A percentile compares a stretch with the other conserved stretches of the same genome.
These are phyloP conservation scores for Hordeum pubiflorum DNA, from an alignment of 202 grass and related monocot genomes.

Conservation along the genomic window DNA sequence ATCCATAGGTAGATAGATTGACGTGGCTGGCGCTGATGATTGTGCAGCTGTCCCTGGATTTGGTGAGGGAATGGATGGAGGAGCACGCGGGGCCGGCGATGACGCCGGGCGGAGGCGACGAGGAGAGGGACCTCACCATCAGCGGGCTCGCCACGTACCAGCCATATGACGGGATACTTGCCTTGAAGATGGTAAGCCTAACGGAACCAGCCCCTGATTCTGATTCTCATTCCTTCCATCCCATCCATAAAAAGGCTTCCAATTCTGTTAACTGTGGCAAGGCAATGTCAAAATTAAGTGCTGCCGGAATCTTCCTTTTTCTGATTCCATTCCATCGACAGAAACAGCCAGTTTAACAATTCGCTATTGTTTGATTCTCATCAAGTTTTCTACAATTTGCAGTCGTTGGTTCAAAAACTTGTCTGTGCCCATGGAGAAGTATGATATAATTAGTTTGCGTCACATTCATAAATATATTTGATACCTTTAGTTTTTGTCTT, in stretches of 20 bases:
- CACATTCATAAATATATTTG: background rate
- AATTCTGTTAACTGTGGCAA: background rate
- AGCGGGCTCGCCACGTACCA: conserved; percentile 75
- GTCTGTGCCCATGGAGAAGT: background rate
- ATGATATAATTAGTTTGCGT: background rate
- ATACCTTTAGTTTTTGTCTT: background rate
- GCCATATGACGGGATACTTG: conserved; percentile 69
- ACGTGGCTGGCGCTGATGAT: background rate
- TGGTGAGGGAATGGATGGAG: conserved; percentile 67
- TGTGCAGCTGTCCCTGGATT: conserved; percentile 83
- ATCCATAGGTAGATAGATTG: background rate
- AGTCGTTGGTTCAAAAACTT: background rate
- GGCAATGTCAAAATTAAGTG: background rate
- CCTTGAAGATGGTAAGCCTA: conserved; percentile 85
- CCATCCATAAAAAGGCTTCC: background rate
- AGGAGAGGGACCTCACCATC: conserved; percentile 47
- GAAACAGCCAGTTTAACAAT: background rate
- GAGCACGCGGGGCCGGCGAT: conserved; percentile 41
- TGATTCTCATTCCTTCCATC: background rate
- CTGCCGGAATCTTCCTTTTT: background rate
- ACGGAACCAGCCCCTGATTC: background rate
- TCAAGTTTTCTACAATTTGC: background rate
- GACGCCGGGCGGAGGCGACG: conserved; percentile 27
- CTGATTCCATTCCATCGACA: background rate
- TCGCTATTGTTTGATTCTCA: background rate